Conservation (phyloP, 164 flowering plant genomes). For the Aristolochia fimbriata region DNA sequence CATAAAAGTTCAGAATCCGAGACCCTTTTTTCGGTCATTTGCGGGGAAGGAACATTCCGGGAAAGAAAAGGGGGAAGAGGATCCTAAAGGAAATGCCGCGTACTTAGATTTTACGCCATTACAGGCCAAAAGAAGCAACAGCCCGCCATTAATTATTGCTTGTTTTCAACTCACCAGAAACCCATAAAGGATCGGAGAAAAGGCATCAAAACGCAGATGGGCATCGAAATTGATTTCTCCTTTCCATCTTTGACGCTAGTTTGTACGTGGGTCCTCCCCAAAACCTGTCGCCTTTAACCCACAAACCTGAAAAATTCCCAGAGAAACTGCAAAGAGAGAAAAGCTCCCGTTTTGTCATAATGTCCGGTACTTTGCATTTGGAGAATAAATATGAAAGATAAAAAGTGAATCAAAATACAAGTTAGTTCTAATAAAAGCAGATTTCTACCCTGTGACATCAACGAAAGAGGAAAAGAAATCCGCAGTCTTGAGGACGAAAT, state of each 20-base stretch:
- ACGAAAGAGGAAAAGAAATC: no score
- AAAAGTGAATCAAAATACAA: background rate
- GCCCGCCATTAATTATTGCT: slow-evolving; percentile 6
- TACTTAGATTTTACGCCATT: slow-evolving; percentile 17
- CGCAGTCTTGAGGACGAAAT: no score
- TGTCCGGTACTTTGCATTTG: background rate
- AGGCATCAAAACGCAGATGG: slow-evolving; percentile 22
- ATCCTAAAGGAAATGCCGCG: slow-evolving; percentile 2
- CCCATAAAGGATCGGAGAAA: slow-evolving; percentile 20
- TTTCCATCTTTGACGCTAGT: background rate
- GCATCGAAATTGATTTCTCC: slow-evolving; percentile 7
- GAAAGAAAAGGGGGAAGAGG: background rate
- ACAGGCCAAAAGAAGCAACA: slow-evolving; percentile 16
- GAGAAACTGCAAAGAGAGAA: background rate
- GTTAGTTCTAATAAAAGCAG: no score
- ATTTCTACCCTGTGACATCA: no score
- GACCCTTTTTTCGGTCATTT: slow-evolving; percentile 5
- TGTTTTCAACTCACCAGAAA: slow-evolving; percentile 3
- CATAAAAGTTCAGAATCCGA: slow-evolving; percentile 4
- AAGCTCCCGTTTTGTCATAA: no score
- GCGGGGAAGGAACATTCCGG: slow-evolving; percentile 6
- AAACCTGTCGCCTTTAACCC: slow-evolving; percentile 6
- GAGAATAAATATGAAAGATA: background rate
- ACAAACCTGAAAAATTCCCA: slow-evolving; percentile 3
- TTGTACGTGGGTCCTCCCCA: slow-evolving; percentile 15